Evolutionary conservation across 208 protist species (phyloP).

Genomic region (Porcisia hertigi): DNA sequence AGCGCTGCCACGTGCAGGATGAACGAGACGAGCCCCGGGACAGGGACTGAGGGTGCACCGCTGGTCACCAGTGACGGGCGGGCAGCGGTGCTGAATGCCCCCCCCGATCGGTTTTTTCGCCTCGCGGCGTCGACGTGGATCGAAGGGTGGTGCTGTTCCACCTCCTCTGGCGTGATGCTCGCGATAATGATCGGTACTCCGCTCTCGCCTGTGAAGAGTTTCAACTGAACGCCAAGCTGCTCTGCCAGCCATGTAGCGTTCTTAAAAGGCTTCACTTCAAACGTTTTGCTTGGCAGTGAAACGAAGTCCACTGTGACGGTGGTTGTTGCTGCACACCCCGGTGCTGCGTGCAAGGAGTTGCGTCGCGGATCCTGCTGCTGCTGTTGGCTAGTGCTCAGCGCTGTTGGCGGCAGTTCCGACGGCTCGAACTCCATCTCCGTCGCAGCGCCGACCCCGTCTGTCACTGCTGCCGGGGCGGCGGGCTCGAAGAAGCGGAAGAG

Average conservation of each 20-base stretch:
- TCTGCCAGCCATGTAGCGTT: conserved; percentile 44
- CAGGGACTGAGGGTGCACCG: not conserved
- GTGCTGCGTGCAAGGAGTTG: not conserved
- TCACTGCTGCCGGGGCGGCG: not conserved
- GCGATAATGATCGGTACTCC: conserved; percentile 42
- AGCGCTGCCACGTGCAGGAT: conserved; percentile 26
- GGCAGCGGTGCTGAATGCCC: not conserved
- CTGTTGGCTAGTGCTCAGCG: conserved; percentile 5
- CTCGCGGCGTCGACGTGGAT: not conserved
- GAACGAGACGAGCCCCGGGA: conserved; percentile 18
- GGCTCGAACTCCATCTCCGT: not conserved
- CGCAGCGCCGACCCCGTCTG: not conserved
- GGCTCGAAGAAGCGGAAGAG: conserved; percentile 31
- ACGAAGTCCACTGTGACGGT: conserved; percentile 9
- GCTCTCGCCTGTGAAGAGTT: conserved; percentile 35
- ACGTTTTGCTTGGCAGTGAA: conserved; percentile 50
- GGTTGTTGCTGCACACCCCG: not conserved
- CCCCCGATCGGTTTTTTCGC: not conserved
- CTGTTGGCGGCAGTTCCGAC: conserved; percentile 6
- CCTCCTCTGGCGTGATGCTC: conserved; percentile 24
- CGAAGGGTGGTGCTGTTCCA: not conserved
- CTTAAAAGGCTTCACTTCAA: conserved; percentile 69
- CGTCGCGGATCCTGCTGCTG: conserved; percentile 7
- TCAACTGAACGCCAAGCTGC: conserved; percentile 53
- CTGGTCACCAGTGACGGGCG: not conserved